Conservation (phyloP, 108 stramenopile species). For the Skeletonema tropicum region DNA sequence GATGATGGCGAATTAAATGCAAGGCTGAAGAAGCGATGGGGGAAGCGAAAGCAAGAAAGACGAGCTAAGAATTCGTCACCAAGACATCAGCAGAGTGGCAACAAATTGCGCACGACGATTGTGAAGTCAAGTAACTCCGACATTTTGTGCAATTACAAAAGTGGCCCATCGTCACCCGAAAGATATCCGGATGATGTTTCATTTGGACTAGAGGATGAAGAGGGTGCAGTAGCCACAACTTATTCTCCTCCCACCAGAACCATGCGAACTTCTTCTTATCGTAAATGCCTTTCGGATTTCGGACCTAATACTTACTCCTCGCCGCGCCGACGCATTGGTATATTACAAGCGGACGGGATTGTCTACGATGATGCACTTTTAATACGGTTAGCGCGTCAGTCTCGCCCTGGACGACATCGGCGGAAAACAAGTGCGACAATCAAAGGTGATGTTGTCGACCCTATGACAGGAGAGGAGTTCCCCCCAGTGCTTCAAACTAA, state of each 20-base stretch:
- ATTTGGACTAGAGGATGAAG: constrained; percentile 27
- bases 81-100: not conserved
- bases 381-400: constrained; percentile 33
- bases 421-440: not conserved
- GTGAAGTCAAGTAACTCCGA: not conserved
- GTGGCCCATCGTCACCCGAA: not conserved
- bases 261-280: constrained; percentile 1
- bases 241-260: not conserved
- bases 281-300: constrained; percentile 30
- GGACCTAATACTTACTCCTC: constrained; percentile 10
- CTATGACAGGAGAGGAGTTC: not conserved
- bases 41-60: constrained; percentile 17
- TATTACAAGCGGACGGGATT: constrained; percentile 42
- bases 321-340: constrained; percentile 25
- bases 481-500: constrained; percentile 15
- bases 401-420: constrained; percentile 18
- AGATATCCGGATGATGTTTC: constrained; percentile 16
- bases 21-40: constrained; percentile 20
- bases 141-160: constrained; percentile 10
- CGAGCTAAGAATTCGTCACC: not conserved
- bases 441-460: not conserved
- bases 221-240: not conserved
- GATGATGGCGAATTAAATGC: constrained; percentile 27
- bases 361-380: constrained; percentile 45
- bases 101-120: not conserved